Base-by-base conservation (phyloP, 306 rosid species). In the Crotalaria pallida region DNA sequence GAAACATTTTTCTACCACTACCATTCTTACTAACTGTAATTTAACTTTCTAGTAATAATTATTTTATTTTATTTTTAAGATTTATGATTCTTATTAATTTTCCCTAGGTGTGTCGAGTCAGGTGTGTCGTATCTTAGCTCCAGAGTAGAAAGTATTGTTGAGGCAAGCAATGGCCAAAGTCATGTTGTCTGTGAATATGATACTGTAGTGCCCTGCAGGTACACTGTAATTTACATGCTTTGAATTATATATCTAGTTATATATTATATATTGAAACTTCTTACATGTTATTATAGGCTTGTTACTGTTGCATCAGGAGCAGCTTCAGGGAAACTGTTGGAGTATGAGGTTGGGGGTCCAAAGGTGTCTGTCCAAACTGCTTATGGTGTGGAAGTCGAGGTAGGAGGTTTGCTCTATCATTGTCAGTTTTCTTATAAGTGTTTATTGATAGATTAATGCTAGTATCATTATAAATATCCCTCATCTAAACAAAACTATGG, bases 291-390 rank as follows among this genome's bases (percentile, higher is more conserved):
- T 83, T 85, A 82, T 83, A 94, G 99, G 96, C 97, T 94, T 75
- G 99, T 83, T 85, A 87, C 92, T 84, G 99, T 94, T 86, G 99
- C 99, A 81, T 91, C 97, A 69, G 99, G 99, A 78, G 99, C 99
- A 70, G 99, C 99, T 78, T 91, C 99, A 8, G 99, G 99, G 81
- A 94, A 88, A 80, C 86, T 94, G 33, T 83, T 94, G 87, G 90
- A 91, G 71, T 94, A 94, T 80, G 99, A 94, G 83, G 99, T 94
- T 51, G 99, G 98, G 69, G 98, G 99, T 66, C 99, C 97, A 56
- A 94, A 94, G 81, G 99, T 94, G 72, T 88, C 88, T 49, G 99
- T 94, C 67, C 99, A 94, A 83, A 94, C 97, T 49, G 99, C 97
- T 69, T 94, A 91, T 33, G 99, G 99, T 12, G 84, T 94, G 76